Evolutionary conservation across 208 protist genomes (phyloP).

Genomic region (Wallacemonas sp.): DNA sequence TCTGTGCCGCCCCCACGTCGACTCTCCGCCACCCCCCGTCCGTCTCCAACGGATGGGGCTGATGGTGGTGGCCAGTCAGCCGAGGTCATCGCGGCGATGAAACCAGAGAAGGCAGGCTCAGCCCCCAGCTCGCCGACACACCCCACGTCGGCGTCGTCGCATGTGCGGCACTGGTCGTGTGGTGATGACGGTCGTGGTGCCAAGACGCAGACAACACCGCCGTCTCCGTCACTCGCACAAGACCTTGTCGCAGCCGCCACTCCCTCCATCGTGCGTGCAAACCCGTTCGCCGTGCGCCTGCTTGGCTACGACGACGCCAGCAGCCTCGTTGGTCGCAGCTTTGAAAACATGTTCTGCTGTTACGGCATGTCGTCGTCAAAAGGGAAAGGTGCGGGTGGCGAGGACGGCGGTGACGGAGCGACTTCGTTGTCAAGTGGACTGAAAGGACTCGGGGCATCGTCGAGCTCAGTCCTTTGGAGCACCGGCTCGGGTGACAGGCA

Average conservation of each 20-base stretch:
- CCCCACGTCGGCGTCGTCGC: too few relatives aligned
- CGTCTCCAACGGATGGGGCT: too few relatives aligned
- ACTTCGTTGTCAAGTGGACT: not conserved
- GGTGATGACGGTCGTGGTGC: too few relatives aligned
- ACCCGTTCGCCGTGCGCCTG: constrained; percentile 23
- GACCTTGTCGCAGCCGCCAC: not conserved
- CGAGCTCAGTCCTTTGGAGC: not conserved
- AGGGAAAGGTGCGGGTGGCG: not conserved
- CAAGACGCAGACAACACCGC: too few relatives aligned
- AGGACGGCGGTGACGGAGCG: not conserved
- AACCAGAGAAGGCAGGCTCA: too few relatives aligned
- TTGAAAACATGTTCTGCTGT: constrained; percentile 27
- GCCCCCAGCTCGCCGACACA: too few relatives aligned
- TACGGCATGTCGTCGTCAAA: constrained; percentile 8
- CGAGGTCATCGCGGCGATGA: not conserved
- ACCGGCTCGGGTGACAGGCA: not conserved
- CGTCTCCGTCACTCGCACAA: too few relatives aligned
- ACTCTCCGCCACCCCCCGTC: too few relatives aligned
- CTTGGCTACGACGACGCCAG: constrained; percentile 19
- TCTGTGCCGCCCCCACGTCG: not conserved
- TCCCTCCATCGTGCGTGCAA: constrained; percentile 19
- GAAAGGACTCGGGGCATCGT: not conserved
- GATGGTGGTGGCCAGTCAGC: not conserved
- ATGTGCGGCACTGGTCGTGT: too few relatives aligned
- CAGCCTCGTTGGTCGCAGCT: constrained; percentile 15